These are phyloP conservation scores for Sphagnum contortum DNA, from an alignment of 225 moss, liverwort and hornwort species.

Conservation along the genomic window DNA sequence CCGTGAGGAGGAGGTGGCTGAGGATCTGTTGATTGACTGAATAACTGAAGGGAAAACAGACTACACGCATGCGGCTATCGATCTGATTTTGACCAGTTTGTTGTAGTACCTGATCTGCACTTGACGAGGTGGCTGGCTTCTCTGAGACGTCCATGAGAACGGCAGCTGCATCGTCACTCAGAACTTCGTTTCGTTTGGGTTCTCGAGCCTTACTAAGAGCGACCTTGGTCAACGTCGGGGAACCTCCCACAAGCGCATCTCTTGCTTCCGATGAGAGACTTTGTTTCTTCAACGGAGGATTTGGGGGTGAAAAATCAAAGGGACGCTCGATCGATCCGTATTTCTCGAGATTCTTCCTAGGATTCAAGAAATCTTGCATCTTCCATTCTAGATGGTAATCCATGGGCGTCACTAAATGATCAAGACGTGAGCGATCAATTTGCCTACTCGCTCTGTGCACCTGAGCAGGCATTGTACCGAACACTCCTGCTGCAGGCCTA, in stretches of 20 bases:
- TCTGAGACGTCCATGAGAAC: no score
- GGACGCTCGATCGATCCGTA: conserved; percentile 20
- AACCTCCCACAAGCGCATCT: not conserved
- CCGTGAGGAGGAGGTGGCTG: not conserved
- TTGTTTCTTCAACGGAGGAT: conserved; percentile 3
- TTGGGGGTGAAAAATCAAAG: conserved; percentile 10
- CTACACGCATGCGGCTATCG: no score
- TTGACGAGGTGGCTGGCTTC: no score
- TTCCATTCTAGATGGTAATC: conserved; percentile 39
- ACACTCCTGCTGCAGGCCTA: conserved; percentile 29
- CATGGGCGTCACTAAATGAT: conserved; percentile 50
- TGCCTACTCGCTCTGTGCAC: conserved; percentile 16
- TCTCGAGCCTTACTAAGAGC: no score
- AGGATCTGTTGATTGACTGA: not conserved
- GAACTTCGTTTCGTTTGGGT: no score
- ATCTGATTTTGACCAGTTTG: not conserved
- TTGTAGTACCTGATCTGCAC: not conserved
- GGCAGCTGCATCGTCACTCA: no score
- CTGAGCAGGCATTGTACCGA: conserved; percentile 30
- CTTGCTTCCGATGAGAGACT: not conserved
- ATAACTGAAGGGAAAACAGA: not conserved
- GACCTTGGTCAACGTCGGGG: not conserved
- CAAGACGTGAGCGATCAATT: conserved; percentile 24
- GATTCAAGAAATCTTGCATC: conserved; percentile 34
- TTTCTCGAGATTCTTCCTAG: conserved; percentile 11